These are phyloP conservation scores for Chrysoporthe cubensis DNA, from an alignment of 2,329 filamentous ascomycete species.

Conservation along the genomic window DNA sequence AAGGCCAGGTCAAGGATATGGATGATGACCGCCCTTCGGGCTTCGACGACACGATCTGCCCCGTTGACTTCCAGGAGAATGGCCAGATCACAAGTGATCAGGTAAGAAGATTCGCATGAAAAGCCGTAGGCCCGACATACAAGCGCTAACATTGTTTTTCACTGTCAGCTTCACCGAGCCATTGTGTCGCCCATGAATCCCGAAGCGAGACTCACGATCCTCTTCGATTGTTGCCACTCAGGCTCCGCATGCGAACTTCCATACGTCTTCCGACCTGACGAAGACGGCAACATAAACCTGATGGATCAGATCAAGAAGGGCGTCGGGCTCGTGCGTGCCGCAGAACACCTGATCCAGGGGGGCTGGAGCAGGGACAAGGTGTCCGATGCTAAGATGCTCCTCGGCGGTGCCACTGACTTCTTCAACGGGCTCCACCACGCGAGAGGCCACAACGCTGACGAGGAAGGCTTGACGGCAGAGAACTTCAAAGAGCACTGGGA, in stretches of 20 bases:
- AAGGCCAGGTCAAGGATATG: slow-evolving; percentile 49
- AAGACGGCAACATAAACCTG: slow-evolving; percentile 58
- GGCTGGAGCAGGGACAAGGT: slow-evolving; percentile 51
- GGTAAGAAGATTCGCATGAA: slow-evolving; percentile 29
- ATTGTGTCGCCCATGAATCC: slow-evolving; percentile 56
- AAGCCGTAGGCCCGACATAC: not conserved
- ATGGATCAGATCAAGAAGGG: slow-evolving; percentile 60
- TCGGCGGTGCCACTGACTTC: slow-evolving; percentile 57
- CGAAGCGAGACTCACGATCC: slow-evolving; percentile 54
- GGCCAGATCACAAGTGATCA: slow-evolving; percentile 58
- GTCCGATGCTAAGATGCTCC: slow-evolving; percentile 54
- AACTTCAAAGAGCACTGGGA: slow-evolving; percentile 47
- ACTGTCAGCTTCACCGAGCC: slow-evolving; percentile 48
- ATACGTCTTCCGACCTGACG: slow-evolving; percentile 60
- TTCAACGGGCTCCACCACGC: slow-evolving; percentile 55
- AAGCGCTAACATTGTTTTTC: slow-evolving; percentile 11
- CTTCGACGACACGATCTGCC: slow-evolving; percentile 57
- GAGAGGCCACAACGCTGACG: slow-evolving; percentile 44
- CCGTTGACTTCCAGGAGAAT: slow-evolving; percentile 53
- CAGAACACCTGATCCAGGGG: slow-evolving; percentile 52
- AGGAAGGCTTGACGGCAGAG: slow-evolving; percentile 48
- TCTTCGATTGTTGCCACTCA: slow-evolving; percentile 66
- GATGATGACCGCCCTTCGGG: slow-evolving; percentile 45
- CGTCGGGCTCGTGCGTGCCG: slow-evolving; percentile 52
- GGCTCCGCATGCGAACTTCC: slow-evolving; percentile 63